Evolutionary conservation across 1,284 basidiomycete genomes (phyloP), one percentile per base, ranked within the genome.

Genomic region (Amylostereum areolatum): DNA sequence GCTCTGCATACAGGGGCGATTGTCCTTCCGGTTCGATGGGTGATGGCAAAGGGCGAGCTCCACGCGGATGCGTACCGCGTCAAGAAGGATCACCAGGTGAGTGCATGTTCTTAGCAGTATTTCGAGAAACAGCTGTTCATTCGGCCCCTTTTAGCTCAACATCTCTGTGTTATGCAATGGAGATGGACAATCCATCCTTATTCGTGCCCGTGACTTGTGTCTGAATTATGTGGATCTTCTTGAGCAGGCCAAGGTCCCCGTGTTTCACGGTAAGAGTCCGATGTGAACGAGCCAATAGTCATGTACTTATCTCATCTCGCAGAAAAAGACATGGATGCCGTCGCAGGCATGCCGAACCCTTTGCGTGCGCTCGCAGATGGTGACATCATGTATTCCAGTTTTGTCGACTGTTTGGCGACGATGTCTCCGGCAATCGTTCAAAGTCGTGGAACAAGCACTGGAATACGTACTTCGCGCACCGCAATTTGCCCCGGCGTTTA

Each of bases 401-500:
- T 53, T n/a, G 24, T 56, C 28, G 40, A 51, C 34, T 45, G 1
- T 51, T 56, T 43, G 56, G 53, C 39, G 57, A 55, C 37, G 53
- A 62, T 33, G 52, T 55, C 2, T 57, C 55, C 0, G 64, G 66
- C 0, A 64, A 64, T 42, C 36, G 46, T 3, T 61, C 59, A 8
- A 68, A 69, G 48, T 57, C 61, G 35, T 68, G 60, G 41, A 66
- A 70, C 46, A 62, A 64, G 34, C 66, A 68, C 46, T 58, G 51
- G 4, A 65, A 65, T 45, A 46, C 60, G 2, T 67, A 65, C 52
- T 55, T 60, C 12, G 41, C 46, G 4, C 52, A 53, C 39, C 35
- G 48, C 7, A 53, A 53, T 44, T 41, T 53, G 2, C 36, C 57
- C 2, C 55, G 58, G 6, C 30, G 54, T 11, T 44, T 66, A 10